A percentile compares a stretch with the other conserved stretches of the same genome.
Evolutionary conservation across 2,329 filamentous ascomycete genomes (phyloP).

Genomic region (Alternaria angustiovoidea): DNA sequence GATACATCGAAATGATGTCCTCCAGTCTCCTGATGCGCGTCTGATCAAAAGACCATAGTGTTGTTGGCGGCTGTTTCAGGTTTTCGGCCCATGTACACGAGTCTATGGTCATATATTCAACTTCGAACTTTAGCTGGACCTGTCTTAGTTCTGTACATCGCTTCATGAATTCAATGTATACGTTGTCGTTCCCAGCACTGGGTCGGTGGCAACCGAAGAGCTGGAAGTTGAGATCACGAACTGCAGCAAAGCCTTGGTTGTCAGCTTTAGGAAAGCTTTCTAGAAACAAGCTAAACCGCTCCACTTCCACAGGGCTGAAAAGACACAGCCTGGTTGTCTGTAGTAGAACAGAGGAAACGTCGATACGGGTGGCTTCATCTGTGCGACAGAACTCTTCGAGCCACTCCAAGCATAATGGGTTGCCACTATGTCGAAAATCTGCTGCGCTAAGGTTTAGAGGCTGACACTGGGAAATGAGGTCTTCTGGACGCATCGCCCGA

Average conservation of each 20-base stretch:
- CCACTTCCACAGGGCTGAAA: conserved; percentile 2
- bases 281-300: conserved; percentile 3
- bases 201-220: conserved; percentile 9
- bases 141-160: background rate
- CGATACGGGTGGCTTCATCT: conserved; percentile 14
- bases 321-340: conserved; percentile 4
- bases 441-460: conserved; percentile 3
- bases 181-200: background rate
- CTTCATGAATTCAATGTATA: conserved; percentile 8
- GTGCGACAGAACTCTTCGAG: conserved; percentile 11
- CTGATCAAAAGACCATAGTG: background rate
- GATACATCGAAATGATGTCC: background rate
- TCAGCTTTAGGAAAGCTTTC: background rate
- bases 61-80: background rate
- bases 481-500: background rate
- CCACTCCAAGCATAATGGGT: conserved; percentile 4
- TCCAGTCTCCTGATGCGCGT: background rate
- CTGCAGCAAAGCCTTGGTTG: conserved; percentile 4
- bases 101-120: background rate
- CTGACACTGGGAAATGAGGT: background rate
- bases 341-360: conserved; percentile 10
- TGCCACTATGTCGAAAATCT: background rate
- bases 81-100: background rate
- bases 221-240: conserved; percentile 10
- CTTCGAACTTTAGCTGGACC: conserved; percentile 6